phyloP scores from a whole-genome alignment of 306 rosid genomes.

The Cucurbita pepo region DNA sequence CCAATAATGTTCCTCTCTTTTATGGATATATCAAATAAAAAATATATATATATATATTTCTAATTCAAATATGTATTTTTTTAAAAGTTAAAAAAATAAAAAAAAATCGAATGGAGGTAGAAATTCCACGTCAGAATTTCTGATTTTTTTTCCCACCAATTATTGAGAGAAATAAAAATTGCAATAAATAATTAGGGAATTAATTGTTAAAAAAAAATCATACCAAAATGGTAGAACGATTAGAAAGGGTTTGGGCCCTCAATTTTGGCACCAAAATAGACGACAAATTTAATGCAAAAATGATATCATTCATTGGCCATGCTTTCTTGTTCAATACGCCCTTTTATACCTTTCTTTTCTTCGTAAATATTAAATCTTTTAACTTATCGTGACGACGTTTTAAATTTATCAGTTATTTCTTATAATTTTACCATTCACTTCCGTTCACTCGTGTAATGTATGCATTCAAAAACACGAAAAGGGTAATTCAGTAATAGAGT shows the following conservation, averaged over 20 bases:
- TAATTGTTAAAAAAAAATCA: background rate
- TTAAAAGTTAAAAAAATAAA: no score
- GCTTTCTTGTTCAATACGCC: background rate
- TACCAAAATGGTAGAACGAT: background rate
- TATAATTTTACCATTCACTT: background rate
- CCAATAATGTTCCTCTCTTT: background rate
- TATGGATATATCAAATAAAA: background rate
- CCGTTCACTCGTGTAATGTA: background rate
- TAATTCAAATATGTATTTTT: background rate
- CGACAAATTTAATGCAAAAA: background rate
- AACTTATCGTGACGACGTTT: no score
- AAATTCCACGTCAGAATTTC: background rate
- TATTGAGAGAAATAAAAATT: background rate
- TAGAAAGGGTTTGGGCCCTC: background rate
- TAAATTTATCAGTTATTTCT: no score
- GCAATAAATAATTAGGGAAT: background rate
- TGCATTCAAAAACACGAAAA: background rate
- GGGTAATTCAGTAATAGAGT: background rate
- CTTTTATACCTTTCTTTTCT: no score
- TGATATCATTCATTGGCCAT: background rate
- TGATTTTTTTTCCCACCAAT: background rate
- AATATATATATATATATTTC: no score
- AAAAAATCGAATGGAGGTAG: background rate
- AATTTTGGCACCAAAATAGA: background rate
- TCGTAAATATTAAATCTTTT: no score